Evolutionary conservation across 2,329 filamentous ascomycete species (phyloP).

Genomic region (Neobulgaria alba): DNA sequence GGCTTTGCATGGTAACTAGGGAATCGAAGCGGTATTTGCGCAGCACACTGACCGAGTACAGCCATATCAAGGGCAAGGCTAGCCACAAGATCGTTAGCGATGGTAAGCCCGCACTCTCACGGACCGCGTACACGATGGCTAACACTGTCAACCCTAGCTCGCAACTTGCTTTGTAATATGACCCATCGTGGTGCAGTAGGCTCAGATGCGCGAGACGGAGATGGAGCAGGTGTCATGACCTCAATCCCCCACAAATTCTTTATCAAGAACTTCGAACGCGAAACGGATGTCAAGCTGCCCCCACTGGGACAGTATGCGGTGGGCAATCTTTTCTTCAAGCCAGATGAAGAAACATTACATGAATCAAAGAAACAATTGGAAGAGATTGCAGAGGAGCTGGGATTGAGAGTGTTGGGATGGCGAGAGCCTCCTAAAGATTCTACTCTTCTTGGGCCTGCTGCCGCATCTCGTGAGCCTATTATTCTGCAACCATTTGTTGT

Average conservation of each 20-base stretch:
- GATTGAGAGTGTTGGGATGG: constrained; percentile 89
- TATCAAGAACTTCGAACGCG: constrained; percentile 92
- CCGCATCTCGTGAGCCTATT: constrained; percentile 85
- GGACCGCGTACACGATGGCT: constrained; percentile 17
- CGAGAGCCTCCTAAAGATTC: constrained; percentile 92
- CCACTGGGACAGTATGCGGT: constrained; percentile 89
- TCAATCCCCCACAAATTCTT: constrained; percentile 98
- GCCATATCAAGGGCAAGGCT: constrained; percentile 92
- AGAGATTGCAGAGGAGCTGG: constrained; percentile 81
- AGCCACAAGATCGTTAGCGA: constrained; percentile 99
- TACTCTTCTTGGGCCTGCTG: constrained; percentile 83
- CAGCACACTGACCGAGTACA: constrained; percentile 32
- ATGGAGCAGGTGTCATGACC: constrained; percentile 98
- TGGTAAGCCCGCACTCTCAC: constrained; percentile 47
- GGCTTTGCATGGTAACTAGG: constrained; percentile 88
- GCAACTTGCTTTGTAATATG: constrained; percentile 98
- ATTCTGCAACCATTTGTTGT: constrained; percentile 96
- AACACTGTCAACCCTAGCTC: constrained; percentile 46
- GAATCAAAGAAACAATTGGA: constrained; percentile 91
- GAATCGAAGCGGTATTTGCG: no score
- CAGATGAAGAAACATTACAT: constrained; percentile 79
- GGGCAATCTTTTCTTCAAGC: constrained; percentile 98
- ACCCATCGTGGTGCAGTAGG: constrained; percentile 98
- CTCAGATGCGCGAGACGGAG: constrained; percentile 94
- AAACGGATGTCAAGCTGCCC: constrained; percentile 81